Percentiles rank a stretch among this genome's conserved stretches.
These are phyloP conservation scores for Pichia scutulata DNA, from an alignment of 805 yeast genomes.

Conservation along the genomic window DNA sequence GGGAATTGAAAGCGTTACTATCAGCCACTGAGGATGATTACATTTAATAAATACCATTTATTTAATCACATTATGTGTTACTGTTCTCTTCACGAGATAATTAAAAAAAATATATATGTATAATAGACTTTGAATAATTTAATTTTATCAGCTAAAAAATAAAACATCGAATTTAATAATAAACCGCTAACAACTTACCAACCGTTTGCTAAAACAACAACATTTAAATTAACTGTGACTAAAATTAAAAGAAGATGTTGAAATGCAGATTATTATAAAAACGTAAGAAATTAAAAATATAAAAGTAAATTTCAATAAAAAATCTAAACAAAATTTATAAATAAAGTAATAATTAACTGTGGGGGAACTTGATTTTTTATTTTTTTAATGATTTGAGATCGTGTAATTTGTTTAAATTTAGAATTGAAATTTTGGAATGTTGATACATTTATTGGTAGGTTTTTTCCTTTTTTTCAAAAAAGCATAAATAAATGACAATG, in stretches of 20 bases:
- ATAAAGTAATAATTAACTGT: background rate
- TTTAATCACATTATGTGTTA: background rate
- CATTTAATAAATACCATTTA: background rate
- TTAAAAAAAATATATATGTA: background rate
- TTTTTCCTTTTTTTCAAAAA: background rate
- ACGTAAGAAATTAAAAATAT: background rate
- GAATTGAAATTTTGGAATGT: background rate
- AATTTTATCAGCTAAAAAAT: background rate
- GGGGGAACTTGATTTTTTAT: background rate
- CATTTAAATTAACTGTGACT: background rate
- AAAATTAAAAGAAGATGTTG: background rate
- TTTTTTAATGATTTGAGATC: background rate
- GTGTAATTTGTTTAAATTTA: background rate
- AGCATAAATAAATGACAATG: background rate
- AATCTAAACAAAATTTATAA: background rate
- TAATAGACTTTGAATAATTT: background rate
- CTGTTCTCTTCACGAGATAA: background rate
- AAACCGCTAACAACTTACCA: too few species aligned
- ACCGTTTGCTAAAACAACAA: background rate
- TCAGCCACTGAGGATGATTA: conserved; percentile 43
- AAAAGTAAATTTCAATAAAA: background rate
- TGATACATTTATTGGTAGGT: background rate
- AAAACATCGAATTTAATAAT: background rate
- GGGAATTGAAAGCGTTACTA: conserved; percentile 77
- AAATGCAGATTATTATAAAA: background rate